Conservation (phyloP, 805 yeast genomes). For the Ogataea thermomethanolica region DNA sequence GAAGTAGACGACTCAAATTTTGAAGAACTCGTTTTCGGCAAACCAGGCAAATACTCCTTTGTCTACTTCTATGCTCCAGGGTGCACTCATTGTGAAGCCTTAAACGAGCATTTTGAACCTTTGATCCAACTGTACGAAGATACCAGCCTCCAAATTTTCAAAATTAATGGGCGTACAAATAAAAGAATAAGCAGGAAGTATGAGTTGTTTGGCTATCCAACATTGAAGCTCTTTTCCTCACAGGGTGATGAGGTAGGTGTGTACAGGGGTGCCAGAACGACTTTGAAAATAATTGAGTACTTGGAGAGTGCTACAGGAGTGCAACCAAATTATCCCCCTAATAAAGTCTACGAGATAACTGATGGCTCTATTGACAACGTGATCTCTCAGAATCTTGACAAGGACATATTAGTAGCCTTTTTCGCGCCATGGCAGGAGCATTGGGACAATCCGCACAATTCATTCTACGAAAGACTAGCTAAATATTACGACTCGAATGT, state of each 20-base stretch:
- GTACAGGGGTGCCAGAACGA: constrained; percentile 35
- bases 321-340: constrained; percentile 31
- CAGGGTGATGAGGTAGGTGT: constrained; percentile 39
- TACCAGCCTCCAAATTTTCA: constrained; percentile 34
- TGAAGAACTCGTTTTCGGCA: constrained; percentile 22
- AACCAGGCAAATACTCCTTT: constrained; percentile 35
- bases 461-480: constrained; percentile 33
- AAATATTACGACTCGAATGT: constrained; percentile 23
- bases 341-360: constrained; percentile 12
- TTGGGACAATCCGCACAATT: constrained; percentile 31
- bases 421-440: constrained; percentile 36
- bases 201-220: constrained; percentile 44
- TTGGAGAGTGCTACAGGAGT: constrained; percentile 34
- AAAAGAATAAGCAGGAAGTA: constrained; percentile 38
- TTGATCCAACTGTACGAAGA: constrained; percentile 42
- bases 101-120: constrained; percentile 45
- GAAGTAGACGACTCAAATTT: constrained; percentile 26
- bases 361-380: constrained; percentile 15
- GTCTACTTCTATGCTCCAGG: constrained; percentile 45
- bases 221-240: constrained; percentile 42
- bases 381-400: constrained; percentile 13
- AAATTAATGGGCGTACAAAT: constrained; percentile 34
- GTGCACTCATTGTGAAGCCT: constrained; percentile 45
- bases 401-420: constrained; percentile 32
- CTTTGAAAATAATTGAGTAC: constrained; percentile 32